phyloP scores from a whole-genome alignment of 2,329 filamentous ascomycete genomes.

The Calonectria pteridis region DNA sequence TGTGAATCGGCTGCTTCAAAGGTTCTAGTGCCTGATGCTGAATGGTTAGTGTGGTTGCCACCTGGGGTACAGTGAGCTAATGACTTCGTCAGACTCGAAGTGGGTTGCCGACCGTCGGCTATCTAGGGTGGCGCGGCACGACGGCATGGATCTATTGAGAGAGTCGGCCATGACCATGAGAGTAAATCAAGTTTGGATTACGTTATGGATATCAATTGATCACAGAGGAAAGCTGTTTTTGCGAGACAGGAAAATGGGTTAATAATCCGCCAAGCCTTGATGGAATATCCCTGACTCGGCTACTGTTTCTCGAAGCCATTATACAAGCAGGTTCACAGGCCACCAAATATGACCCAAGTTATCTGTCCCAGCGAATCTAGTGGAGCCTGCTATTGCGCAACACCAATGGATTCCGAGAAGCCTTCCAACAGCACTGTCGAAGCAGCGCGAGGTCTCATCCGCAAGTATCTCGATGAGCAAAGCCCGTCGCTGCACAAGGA shows the following conservation, averaged over 20 bases:
- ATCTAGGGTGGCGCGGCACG: conserved; percentile 3
- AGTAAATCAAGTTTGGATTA: neutral
- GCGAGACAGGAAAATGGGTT: neutral
- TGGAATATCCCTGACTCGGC: neutral
- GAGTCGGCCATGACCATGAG: neutral
- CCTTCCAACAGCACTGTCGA: neutral
- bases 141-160: neutral
- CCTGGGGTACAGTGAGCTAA: neutral
- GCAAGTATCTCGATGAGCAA: neutral
- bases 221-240: neutral
- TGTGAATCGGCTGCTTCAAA: neutral
- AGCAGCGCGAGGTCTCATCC: conserved; percentile 1
- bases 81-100: neutral
- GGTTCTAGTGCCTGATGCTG: neutral
- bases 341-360: neutral
- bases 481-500: conserved; percentile 6
- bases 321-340: neutral
- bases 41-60: neutral
- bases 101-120: conserved; percentile 27
- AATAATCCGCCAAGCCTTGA: conserved; percentile 5
- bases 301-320: too few relatives aligned
- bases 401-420: neutral
- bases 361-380: neutral
- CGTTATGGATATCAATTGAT: neutral
- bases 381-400: neutral